phyloP scores from a whole-genome alignment of 2,329 filamentous ascomycete genomes.

The Shiraia sp. region DNA sequence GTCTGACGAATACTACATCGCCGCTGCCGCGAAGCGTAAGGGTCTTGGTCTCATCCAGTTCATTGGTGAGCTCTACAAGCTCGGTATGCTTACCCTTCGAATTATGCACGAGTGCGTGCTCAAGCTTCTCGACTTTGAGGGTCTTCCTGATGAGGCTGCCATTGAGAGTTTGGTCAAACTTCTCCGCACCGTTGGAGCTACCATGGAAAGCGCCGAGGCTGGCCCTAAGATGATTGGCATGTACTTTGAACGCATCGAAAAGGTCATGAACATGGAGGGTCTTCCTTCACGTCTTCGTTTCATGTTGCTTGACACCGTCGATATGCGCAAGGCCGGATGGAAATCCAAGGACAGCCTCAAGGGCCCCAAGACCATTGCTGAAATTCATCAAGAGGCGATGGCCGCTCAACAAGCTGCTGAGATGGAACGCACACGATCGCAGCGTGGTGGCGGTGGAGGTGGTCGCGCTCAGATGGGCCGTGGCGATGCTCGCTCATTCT shows the following conservation, averaged over 20 bases:
- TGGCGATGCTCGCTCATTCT: slow-evolving; percentile 85
- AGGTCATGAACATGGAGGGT: slow-evolving; percentile 73
- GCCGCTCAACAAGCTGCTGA: slow-evolving; percentile 83
- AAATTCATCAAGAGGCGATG: slow-evolving; percentile 82
- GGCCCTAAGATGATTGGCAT: slow-evolving; percentile 85
- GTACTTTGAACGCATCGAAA: slow-evolving; percentile 88
- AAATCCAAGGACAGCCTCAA: slow-evolving; percentile 86
- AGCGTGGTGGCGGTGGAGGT: slow-evolving; percentile 68
- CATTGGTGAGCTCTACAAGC: slow-evolving; percentile 98
- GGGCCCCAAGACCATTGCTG: slow-evolving; percentile 93
- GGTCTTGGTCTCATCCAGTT: slow-evolving; percentile 98
- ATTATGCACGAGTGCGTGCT: slow-evolving; percentile 99
- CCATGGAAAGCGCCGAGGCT: slow-evolving; percentile 79
- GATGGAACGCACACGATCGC: slow-evolving; percentile 59
- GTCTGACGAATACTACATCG: slow-evolving; percentile 95
- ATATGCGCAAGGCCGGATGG: slow-evolving; percentile 80
- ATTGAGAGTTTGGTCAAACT: slow-evolving; percentile 95
- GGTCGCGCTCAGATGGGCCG: slow-evolving; percentile 76
- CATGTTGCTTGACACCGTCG: slow-evolving; percentile 94
- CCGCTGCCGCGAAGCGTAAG: slow-evolving; percentile 91
- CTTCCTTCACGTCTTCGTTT: slow-evolving; percentile 88
- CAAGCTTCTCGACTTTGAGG: slow-evolving; percentile 94
- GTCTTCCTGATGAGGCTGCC: slow-evolving; percentile 90
- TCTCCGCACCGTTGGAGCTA: slow-evolving; percentile 85
- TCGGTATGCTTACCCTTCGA: slow-evolving; percentile 96